These are phyloP conservation scores for Endocladia muricata DNA, from an alignment of 31 red algal genomes.

Conservation along the genomic window DNA sequence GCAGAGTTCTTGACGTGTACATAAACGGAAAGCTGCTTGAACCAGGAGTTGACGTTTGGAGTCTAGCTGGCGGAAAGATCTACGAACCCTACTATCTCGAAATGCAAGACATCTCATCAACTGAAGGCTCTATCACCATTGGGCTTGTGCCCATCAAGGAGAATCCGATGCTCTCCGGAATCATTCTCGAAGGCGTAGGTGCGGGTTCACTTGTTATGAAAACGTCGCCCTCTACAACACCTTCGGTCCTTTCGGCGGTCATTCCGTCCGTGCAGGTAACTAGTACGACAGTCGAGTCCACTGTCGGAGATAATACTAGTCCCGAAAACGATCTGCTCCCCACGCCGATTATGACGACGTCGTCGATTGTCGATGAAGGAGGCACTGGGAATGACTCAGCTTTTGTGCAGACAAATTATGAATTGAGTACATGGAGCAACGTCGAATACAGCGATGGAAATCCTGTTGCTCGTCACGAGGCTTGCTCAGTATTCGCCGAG, in stretches of 20 bases:
- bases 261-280: too few species aligned
- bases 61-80: slow-evolving; percentile 39
- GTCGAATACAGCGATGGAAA: slow-evolving; percentile 27
- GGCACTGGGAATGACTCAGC: background rate
- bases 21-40: slow-evolving; percentile 38
- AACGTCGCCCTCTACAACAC: background rate
- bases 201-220: slow-evolving; percentile 29
- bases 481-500: slow-evolving; percentile 27
- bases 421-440: slow-evolving; percentile 13
- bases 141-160: slow-evolving; percentile 44
- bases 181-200: slow-evolving; percentile 34
- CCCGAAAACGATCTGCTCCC: background rate
- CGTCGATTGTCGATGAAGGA: background rate
- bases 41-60: slow-evolving; percentile 44
- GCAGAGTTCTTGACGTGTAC: slow-evolving; percentile 51
- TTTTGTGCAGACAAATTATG: background rate
- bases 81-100: slow-evolving; percentile 52
- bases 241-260: background rate
- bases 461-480: slow-evolving; percentile 48
- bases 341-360: background rate
- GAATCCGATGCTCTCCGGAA: slow-evolving; percentile 56
- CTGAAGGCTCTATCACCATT: slow-evolving; percentile 46
- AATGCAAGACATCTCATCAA: slow-evolving; percentile 33
- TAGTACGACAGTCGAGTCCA: background rate
- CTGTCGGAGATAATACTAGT: background rate